Base-by-base conservation (phyloP, 768 basidiomycete species). In the Pleurotus platypus region DNA sequence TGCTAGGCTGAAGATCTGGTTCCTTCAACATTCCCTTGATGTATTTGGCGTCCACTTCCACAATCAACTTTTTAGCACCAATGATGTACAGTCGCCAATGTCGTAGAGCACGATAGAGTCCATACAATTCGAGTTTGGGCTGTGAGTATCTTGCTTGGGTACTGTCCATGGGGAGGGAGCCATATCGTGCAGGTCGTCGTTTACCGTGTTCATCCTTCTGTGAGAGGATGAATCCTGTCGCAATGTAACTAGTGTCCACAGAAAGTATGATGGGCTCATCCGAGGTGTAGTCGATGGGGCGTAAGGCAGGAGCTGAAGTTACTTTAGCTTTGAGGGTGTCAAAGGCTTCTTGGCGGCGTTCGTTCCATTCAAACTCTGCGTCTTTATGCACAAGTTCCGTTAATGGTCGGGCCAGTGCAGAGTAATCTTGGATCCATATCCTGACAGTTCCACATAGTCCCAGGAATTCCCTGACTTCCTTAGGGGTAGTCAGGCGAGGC, bases 11-110 rank as follows among this genome's bases (percentile, higher is more conserved):
- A 0, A 72, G 24, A 39, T 77, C 72, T 0, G 76, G 75, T 9
- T 71, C 56, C 48, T 76, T 73, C 2, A 79, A 49, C 75, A 77
- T 78, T 18, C 71, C 73, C 53, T 72, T 72, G 4, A 79, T 75
- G 57, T 72, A 72, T 30, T 72, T 64, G 0, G 73, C 75, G 59
- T 78, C 72, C 0, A 72, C 70, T 59, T 77, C 73, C 0, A 78
- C 64, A 16, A 62, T 49, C 0, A 78, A 57, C 2, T 66, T 70
- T 35, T 63, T 60, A 0, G 46, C 59, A 9, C 70, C 70, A 42
- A 70, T 50, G 5, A 75, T 35, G 26, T 70, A 63, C 0, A 71
- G 24, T 7, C 61, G 26, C 49, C 69, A 64, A 46, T 60, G 62
- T 42, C 62, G 51, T 5, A 73, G 43, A 0, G 67, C 63, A 2